Base-by-base conservation (phyloP, 768 basidiomycete genomes). In the Phylloporus sp. region DNA sequence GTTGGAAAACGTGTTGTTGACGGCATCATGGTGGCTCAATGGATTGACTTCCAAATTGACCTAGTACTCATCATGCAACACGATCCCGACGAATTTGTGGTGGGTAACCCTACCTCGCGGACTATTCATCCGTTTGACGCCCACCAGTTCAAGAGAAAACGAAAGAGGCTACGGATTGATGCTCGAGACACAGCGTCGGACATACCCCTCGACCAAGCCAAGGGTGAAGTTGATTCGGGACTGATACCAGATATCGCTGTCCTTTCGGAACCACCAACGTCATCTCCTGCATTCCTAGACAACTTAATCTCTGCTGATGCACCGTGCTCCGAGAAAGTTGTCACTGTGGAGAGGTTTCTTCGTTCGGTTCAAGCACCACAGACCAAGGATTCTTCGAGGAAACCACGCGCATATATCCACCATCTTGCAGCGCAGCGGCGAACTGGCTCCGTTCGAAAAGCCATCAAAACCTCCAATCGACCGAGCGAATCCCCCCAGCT, bases 271-370 rank as follows among this genome's bases (percentile, higher is more conserved):
- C 49, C 38, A 2, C 16, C 2, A 22, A 27, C 43, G 16, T 38
- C 56, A 39, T 52, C 57, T n/a, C 46, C 47, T 2, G 26, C 20
- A 6, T 16, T 22, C 12, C 26, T 15, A 22, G 45, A 40, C 2
- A 7, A 15, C 5, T 32, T 10, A 24, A 32, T 12, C 2, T 29
- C n/a, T 2, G 29, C n/a, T 8, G 13, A 24, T 10, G 26, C 41
- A 29, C 28, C 2, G 35, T 6, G 22, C n/a, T 15, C 40, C 8
- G 44, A 54, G 48, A 49, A 45, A 10, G 18, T 49, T 8, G 10
- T 70, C 40, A 66, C 66, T 5, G 62, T 70, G 36, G 67, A 69
- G 22, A 40, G 10, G 11, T 68, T 69, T 45, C 59, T 68, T 47
- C 57, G 24, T 44, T 54, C 58, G 4, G 43, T 24, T 6, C 54